Evolutionary conservation across 441 rosid species (phyloP).

Genomic region (Theobroma grandiflorum): DNA sequence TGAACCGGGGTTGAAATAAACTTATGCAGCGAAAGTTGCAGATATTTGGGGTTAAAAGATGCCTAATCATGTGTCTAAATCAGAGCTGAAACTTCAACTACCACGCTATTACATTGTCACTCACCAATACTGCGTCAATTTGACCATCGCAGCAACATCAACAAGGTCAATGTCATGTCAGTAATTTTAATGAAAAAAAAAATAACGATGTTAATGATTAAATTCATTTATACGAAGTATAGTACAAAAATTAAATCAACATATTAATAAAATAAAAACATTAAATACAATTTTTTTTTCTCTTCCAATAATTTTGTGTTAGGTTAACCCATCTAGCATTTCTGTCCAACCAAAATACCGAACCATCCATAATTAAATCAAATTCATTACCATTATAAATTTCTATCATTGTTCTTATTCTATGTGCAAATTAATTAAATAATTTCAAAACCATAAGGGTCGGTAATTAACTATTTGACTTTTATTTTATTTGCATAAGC

Average conservation of each 20-base stretch:
- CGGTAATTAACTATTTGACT: not conserved
- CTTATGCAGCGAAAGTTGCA: not conserved
- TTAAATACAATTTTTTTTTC: not conserved
- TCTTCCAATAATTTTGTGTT: not conserved
- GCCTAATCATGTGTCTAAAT: not conserved
- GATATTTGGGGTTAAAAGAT: not conserved
- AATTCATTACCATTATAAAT: not conserved
- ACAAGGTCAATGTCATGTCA: too few species aligned
- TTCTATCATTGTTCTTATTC: not conserved
- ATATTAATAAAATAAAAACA: not conserved
- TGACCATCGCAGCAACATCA: too few species aligned
- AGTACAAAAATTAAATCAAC: not conserved
- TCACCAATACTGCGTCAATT: too few species aligned
- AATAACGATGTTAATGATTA: too few species aligned
- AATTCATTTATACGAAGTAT: too few species aligned
- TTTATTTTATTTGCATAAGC: slow-evolving; percentile 11
- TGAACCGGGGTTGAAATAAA: not conserved
- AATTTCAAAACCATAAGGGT: not conserved
- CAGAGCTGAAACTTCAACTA: not conserved
- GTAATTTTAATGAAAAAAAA: too few species aligned
- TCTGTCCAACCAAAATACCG: not conserved
- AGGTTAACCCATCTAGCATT: slow-evolving; percentile 2
- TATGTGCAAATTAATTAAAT: not conserved
- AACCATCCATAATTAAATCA: not conserved
- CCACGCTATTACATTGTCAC: too few species aligned